These are phyloP conservation scores for Tylopilus cervinicoccineus DNA, from an alignment of 768 basidiomycete species.

Conservation along the genomic window DNA sequence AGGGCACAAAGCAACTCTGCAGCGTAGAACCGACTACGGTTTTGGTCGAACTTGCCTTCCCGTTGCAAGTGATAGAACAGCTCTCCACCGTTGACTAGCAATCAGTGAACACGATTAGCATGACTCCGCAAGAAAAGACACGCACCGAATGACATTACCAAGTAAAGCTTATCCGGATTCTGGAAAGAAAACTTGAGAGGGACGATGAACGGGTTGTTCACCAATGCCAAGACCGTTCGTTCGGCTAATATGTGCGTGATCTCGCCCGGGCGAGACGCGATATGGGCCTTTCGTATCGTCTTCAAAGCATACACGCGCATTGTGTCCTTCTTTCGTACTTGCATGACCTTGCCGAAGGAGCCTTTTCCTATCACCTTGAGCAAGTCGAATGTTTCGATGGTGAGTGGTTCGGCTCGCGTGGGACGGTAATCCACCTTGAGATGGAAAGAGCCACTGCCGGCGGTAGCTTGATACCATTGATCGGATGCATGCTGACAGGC, in stretches of 20 bases:
- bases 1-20: slow-evolving; percentile 94
- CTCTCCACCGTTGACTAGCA: slow-evolving; percentile 90
- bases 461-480: slow-evolving; percentile 83
- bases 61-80: slow-evolving; percentile 96
- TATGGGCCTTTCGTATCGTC: slow-evolving; percentile 97
- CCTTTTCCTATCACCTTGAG: slow-evolving; percentile 99
- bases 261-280: slow-evolving; percentile 92
- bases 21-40: slow-evolving; percentile 93
- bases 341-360: slow-evolving; percentile 98
- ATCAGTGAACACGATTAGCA: neutral
- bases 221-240: slow-evolving; percentile 92
- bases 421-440: slow-evolving; percentile 95
- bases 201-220: slow-evolving; percentile 98
- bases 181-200: slow-evolving; percentile 99
- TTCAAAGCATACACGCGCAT: slow-evolving; percentile 97
- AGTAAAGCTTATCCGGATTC: slow-evolving; percentile 93
- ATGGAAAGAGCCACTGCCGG: slow-evolving; percentile 89
- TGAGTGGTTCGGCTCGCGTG: slow-evolving; percentile 73
- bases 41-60: slow-evolving; percentile 94
- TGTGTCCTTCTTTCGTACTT: slow-evolving; percentile 98
- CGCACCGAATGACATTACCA: slow-evolving; percentile 94
- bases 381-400: slow-evolving; percentile 96
- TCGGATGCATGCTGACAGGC: slow-evolving; percentile 69
- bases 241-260: slow-evolving; percentile 98
- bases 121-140: neutral